Percentiles rank a stretch among this genome's conserved stretches.
Conservation (phyloP, 164 flowering plant species). For the Piper betle region DNA sequence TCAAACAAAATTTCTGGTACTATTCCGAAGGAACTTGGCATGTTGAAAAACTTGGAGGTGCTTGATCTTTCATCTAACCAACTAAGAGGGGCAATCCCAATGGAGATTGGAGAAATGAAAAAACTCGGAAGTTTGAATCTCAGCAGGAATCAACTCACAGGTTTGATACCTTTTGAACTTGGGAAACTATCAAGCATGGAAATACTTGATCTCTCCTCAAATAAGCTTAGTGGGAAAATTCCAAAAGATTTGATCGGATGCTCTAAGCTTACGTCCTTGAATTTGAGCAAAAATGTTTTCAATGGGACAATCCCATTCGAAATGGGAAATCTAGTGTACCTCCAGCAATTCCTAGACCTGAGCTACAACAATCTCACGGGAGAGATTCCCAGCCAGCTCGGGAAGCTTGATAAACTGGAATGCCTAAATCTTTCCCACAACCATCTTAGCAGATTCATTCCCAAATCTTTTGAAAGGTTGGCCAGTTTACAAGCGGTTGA, state of each 20-base stretch:
- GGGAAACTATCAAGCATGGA: neutral
- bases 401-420: too few relatives aligned
- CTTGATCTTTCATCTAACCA: neutral
- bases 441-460: too few relatives aligned
- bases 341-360: constrained; percentile 3
- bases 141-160: neutral
- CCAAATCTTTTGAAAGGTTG: neutral
- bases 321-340: constrained; percentile 12
- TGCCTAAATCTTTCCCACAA: too few relatives aligned
- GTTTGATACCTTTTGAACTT: neutral
- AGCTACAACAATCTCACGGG: too few relatives aligned
- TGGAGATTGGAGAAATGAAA: neutral
- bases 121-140: neutral
- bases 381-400: too few relatives aligned
- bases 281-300: too few relatives aligned
- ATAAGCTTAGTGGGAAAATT: too few relatives aligned
- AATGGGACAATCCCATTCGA: too few relatives aligned
- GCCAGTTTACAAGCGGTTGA: too few relatives aligned
- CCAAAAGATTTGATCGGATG: too few relatives aligned
- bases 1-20: neutral
- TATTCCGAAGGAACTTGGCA: neutral
- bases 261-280: too few relatives aligned
- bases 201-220: neutral
- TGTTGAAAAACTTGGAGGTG: neutral
- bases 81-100: neutral